phyloP scores from a whole-genome alignment of 208 protist species.

The Trypanosoma conorhini region DNA sequence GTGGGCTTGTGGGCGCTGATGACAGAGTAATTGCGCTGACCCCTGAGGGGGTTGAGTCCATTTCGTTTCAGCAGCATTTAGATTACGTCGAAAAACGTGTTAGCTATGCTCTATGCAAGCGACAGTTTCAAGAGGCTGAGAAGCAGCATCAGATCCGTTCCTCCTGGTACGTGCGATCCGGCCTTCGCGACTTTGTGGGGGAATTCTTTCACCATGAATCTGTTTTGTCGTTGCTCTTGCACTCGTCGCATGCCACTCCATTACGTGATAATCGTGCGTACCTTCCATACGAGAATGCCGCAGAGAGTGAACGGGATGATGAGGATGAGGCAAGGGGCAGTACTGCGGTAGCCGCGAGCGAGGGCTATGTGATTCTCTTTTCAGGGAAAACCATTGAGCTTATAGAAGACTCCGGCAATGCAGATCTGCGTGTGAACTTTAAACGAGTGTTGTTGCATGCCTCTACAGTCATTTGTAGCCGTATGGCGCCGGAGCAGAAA shows the following conservation, averaged over 20 bases:
- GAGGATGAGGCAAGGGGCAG: background rate
- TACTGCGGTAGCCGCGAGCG: background rate
- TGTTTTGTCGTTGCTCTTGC: background rate
- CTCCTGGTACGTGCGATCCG: conserved; percentile 40
- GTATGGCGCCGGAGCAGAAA: conserved; percentile 71
- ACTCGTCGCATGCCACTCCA: background rate
- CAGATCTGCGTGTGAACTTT: conserved; percentile 43
- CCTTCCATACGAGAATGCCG: background rate
- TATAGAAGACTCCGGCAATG: conserved; percentile 40
- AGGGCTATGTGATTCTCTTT: conserved; percentile 42
- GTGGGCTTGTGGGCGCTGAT: conserved; percentile 41
- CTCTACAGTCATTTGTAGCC: conserved; percentile 69
- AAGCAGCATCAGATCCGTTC: conserved; percentile 12
- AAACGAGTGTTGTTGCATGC: conserved; percentile 49
- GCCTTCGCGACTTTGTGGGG: conserved; percentile 51
- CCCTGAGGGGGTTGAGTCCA: conserved; percentile 29
- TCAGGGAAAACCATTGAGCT: conserved; percentile 61
- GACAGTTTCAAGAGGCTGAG: conserved; percentile 36
- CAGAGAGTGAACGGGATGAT: background rate
- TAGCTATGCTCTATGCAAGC: conserved; percentile 12
- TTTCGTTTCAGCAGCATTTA: conserved; percentile 40
- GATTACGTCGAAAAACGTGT: conserved; percentile 29
- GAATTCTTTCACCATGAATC: conserved; percentile 40
- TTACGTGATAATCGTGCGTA: background rate
- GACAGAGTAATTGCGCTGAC: conserved; percentile 51